Evolutionary conservation across 2,329 filamentous ascomycete genomes (phyloP), one percentile per base, ranked within the genome.

Genomic region (Lachnellula arida): DNA sequence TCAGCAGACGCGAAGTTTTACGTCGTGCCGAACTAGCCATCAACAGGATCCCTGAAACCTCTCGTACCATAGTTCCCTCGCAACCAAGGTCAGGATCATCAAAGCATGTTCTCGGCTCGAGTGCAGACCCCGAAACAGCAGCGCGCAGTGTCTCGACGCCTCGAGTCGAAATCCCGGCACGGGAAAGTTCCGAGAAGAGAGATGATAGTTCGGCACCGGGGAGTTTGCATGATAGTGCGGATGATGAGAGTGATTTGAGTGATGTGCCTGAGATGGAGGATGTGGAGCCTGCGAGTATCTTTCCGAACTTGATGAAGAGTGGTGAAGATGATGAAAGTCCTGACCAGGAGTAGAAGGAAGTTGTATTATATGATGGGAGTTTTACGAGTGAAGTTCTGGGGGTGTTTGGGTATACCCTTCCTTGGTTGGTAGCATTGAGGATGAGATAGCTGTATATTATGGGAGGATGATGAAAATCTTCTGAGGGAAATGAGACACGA

Each of bases 11-110:
- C 5, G 83, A 87, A 55, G 74, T 87, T 32, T 72, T 86, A 2
- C 80, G 82, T 35, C 82, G 81, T 64, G 83, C 84, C 0, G 84
- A 87, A 59, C 78, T 82, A 59, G 80, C 80, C 4, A 77, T 84
- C 14, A 60, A 56, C 46, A 75, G 76, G 0, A 70, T 74, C 4
- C 73, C 76, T 1, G 68, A 68, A 32, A 19, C 50, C 8, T 52
- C 59, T 17, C 59, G 62, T 12, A 49, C 57, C 72, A 77, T 37
- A 70, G 37, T 75, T 73, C 5, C 73, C 70, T 15, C 68, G 0
- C 58, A 60, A 7, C 51, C 60, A 14, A 51, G 68, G 62, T 34
- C 72, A 69, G 49, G 77, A 75, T 56, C 22, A 69, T 71, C 28
- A 73, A 75, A 61, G 70, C 28, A 32, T 32, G 68, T 46, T 69